phyloP scores from a whole-genome alignment of 805 yeast species.

The Tetrapisispora fleetii region DNA sequence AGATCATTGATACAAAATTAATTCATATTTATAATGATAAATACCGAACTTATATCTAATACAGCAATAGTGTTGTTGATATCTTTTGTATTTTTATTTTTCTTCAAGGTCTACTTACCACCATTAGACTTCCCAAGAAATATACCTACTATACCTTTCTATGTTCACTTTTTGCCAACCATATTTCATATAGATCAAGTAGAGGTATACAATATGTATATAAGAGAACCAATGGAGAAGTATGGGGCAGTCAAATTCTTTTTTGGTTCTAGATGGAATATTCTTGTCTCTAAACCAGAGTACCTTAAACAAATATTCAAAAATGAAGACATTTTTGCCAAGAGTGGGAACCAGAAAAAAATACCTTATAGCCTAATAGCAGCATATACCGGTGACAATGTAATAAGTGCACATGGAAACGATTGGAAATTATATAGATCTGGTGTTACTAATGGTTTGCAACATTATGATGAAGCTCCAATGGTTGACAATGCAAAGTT shows the following conservation, averaged over 20 bases:
- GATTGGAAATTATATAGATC: conserved; percentile 42
- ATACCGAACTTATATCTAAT: neutral
- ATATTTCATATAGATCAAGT: conserved; percentile 39
- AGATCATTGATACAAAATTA: too few species aligned
- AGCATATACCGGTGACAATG: conserved; percentile 49
- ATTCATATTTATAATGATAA: too few species aligned
- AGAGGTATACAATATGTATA: conserved; percentile 35
- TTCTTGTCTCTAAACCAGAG: conserved; percentile 41
- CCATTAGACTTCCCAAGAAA: conserved; percentile 42
- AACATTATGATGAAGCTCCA: conserved; percentile 36
- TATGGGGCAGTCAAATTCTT: conserved; percentile 51
- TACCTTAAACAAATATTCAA: conserved; percentile 37
- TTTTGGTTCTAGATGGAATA: conserved; percentile 55
- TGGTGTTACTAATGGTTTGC: conserved; percentile 38
- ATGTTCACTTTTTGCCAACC: conserved; percentile 41
- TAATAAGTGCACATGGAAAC: conserved; percentile 48
- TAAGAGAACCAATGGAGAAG: conserved; percentile 37
- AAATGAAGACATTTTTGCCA: conserved; percentile 42
- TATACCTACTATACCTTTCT: conserved; percentile 55
- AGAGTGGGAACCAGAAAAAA: conserved; percentile 51
- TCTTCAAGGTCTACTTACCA: conserved; percentile 29
- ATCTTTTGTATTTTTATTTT: neutral
- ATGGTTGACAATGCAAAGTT: conserved; percentile 32
- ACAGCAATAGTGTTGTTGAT: neutral
- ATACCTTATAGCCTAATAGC: conserved; percentile 47